Percentiles rank a stretch among this genome's conserved stretches.
phyloP scores from a whole-genome alignment of 805 yeast genomes.

The Saccharomycopsis oosterbeekiorum region DNA sequence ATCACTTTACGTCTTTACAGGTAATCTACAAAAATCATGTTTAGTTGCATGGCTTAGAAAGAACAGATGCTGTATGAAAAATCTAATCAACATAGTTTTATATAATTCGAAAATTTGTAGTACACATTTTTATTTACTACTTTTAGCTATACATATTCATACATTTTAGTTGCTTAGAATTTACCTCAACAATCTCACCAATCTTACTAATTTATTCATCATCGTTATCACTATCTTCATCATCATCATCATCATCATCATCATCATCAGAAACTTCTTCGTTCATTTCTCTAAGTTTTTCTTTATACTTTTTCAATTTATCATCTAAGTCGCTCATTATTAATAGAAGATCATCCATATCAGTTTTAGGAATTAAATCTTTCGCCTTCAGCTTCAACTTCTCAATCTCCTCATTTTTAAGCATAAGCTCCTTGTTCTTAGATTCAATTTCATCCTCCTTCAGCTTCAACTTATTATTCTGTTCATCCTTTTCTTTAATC shows the following conservation, averaged over 20 bases:
- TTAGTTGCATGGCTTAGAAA: not conserved
- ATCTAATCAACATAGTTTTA: no score
- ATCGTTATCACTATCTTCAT: conserved; percentile 44
- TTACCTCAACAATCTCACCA: not conserved
- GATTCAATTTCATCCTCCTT: not conserved
- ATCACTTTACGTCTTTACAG: not conserved
- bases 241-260: conserved; percentile 45
- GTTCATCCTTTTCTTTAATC: conserved; percentile 1
- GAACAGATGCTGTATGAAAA: no score
- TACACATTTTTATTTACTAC: no score
- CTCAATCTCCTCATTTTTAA: not conserved
- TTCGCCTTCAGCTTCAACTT: not conserved
- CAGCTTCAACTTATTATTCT: not conserved
- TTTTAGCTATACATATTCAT: no score
- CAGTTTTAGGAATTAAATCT: conserved; percentile 34
- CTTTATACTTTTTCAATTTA: conserved; percentile 38
- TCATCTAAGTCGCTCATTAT: conserved; percentile 58
- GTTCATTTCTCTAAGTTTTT: conserved; percentile 33
- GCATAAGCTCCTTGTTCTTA: not conserved
- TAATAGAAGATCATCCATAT: conserved; percentile 53
- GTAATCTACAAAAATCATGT: not conserved
- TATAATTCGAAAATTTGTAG: no score
- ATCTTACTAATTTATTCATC: conserved; percentile 15
- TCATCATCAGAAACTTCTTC: conserved; percentile 29
- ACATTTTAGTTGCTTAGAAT: no score